phyloP scores from a whole-genome alignment of 2,329 filamentous ascomycete genomes.

The Cercospora zeina region DNA sequence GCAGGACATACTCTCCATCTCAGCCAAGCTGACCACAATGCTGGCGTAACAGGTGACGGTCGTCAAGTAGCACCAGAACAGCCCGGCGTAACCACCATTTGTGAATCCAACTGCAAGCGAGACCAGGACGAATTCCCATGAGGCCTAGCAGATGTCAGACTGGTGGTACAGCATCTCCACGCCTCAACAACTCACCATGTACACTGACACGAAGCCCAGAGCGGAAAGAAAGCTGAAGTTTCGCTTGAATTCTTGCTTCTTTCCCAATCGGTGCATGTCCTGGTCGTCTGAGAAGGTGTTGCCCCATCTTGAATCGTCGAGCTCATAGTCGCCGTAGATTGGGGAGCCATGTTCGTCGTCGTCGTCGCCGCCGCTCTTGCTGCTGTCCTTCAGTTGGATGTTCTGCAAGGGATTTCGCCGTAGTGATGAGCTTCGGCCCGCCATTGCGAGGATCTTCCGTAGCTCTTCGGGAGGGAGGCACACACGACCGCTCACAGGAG shows the following conservation, averaged over 20 bases:
- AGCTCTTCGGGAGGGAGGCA: neutral
- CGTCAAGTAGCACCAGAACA: constrained; percentile 40
- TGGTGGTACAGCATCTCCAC: constrained; percentile 26
- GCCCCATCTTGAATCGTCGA: constrained; percentile 18
- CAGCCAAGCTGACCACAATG: constrained; percentile 37
- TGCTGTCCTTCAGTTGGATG: constrained; percentile 14
- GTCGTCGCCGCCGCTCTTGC: constrained; percentile 11
- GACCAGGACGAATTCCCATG: constrained; percentile 38
- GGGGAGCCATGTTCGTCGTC: constrained; percentile 19
- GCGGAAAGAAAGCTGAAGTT: constrained; percentile 36
- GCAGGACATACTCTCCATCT: constrained; percentile 38
- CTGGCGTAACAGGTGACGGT: constrained; percentile 35
- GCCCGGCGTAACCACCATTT: constrained; percentile 39
- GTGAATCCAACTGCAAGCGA: constrained; percentile 36
- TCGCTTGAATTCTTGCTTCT: constrained; percentile 36
- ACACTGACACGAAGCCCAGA: constrained; percentile 39
- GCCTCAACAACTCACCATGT: constrained; percentile 32
- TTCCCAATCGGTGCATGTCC: constrained; percentile 38
- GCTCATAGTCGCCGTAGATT: constrained; percentile 12
- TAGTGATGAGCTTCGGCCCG: constrained; percentile 13
- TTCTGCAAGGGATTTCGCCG: constrained; percentile 13
- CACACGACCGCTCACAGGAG: neutral
- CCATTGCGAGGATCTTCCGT: constrained; percentile 5
- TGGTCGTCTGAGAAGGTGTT: constrained; percentile 21
- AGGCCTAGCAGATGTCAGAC: constrained; percentile 16